Evolutionary conservation across 2,329 filamentous ascomycete genomes (phyloP).

Genomic region (Scleromitrula shiraiana): DNA sequence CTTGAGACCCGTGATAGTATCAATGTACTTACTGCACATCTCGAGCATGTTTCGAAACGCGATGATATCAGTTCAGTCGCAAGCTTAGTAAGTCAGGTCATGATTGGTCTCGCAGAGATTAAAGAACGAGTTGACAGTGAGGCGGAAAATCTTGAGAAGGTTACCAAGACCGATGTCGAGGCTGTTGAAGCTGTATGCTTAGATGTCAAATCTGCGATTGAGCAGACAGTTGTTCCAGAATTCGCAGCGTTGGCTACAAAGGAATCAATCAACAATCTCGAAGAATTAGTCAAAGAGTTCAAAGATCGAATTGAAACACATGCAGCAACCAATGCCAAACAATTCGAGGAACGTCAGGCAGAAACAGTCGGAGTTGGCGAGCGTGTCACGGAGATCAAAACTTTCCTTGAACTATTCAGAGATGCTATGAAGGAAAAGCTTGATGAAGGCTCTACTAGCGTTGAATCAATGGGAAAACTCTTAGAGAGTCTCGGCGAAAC

Average conservation of each 20-base stretch:
- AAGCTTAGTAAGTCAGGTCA: slow-evolving; percentile 69
- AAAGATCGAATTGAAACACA: slow-evolving; percentile 60
- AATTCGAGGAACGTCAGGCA: slow-evolving; percentile 74
- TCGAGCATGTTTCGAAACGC: slow-evolving; percentile 66
- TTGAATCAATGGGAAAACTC: slow-evolving; percentile 65
- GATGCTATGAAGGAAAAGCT: slow-evolving; percentile 69
- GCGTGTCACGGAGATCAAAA: slow-evolving; percentile 70
- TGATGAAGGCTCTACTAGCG: slow-evolving; percentile 61
- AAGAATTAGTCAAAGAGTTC: slow-evolving; percentile 63
- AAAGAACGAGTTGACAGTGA: slow-evolving; percentile 40
- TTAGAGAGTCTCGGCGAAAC: slow-evolving; percentile 60
- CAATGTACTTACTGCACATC: slow-evolving; percentile 53
- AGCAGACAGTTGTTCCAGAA: slow-evolving; percentile 64
- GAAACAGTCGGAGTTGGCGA: slow-evolving; percentile 75
- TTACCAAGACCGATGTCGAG: slow-evolving; percentile 77
- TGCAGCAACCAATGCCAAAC: slow-evolving; percentile 66
- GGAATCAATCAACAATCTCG: slow-evolving; percentile 64
- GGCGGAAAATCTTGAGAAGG: slow-evolving; percentile 43
- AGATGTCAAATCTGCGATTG: slow-evolving; percentile 75
- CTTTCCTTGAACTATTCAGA: slow-evolving; percentile 69
- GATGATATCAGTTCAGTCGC: slow-evolving; percentile 73
- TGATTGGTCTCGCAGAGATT: slow-evolving; percentile 66
- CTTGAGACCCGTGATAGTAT: slow-evolving; percentile 70
- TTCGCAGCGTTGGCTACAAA: slow-evolving; percentile 65
- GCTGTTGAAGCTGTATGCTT: slow-evolving; percentile 71